A percentile compares a stretch with the other conserved stretches of the same genome.
These are phyloP conservation scores for Agaricus bisporus DNA, from an alignment of 768 basidiomycete genomes.

Conservation along the genomic window DNA sequence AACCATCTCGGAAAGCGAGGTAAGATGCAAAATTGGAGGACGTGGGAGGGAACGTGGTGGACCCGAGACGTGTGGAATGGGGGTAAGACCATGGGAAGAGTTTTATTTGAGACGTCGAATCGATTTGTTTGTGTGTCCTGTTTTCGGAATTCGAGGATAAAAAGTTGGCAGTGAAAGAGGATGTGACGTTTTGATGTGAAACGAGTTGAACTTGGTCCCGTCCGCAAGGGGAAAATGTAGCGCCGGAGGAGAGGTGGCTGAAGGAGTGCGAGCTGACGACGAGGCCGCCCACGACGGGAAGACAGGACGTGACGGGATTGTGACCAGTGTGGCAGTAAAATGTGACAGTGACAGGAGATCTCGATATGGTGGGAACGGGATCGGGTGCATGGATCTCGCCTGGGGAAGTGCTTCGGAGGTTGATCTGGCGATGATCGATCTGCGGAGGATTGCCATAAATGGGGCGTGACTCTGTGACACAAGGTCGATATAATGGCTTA, in stretches of 20 bases:
- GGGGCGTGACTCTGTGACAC: conserved; percentile 7
- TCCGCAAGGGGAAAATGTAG: conserved; percentile 6
- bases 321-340: conserved; percentile 4
- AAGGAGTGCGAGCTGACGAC: conserved; percentile 16
- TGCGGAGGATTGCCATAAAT: conserved; percentile 5
- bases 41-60: conserved; percentile 12
- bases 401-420: conserved; percentile 10
- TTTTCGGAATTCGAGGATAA: neutral
- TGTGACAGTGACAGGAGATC: conserved; percentile 15
- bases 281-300: conserved; percentile 9
- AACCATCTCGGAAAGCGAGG: conserved; percentile 10
- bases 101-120: conserved; percentile 1
- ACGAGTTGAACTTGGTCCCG: neutral
- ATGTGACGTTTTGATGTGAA: conserved; percentile 3
- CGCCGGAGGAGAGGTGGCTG: conserved; percentile 17
- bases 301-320: conserved; percentile 4
- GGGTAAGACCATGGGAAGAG: neutral
- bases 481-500: conserved; percentile 7
- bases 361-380: conserved; percentile 20
- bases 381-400: conserved; percentile 10
- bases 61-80: conserved; percentile 8
- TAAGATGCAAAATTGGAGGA: conserved; percentile 11
- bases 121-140: conserved; percentile 6
- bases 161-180: neutral
- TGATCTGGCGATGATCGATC: conserved; percentile 11